These are phyloP conservation scores for Daedalea quercina DNA, from an alignment of 768 basidiomycete species.

Conservation along the genomic window DNA sequence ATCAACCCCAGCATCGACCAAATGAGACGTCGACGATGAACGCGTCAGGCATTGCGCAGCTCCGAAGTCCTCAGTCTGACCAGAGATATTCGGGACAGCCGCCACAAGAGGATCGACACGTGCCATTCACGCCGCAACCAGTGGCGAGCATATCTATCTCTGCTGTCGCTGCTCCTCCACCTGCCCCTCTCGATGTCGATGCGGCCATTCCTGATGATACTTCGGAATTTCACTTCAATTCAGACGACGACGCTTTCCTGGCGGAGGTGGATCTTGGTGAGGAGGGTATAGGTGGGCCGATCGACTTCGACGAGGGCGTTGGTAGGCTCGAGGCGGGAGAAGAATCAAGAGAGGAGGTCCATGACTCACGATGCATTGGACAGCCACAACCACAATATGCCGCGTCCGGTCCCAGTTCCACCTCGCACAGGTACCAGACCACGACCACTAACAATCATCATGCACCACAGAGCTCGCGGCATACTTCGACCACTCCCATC, in stretches of 20 bases:
- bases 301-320: constrained; percentile 34
- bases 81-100: not conserved
- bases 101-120: constrained; percentile 5
- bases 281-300: constrained; percentile 26
- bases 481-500: too few species aligned
- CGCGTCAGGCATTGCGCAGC: not conserved
- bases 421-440: not conserved
- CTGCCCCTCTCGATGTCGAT: not conserved
- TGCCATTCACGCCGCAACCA: constrained; percentile 5
- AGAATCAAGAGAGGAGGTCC: not conserved
- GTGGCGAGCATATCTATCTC: constrained; percentile 4
- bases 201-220: constrained; percentile 15
- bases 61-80: not conserved
- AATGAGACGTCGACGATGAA: not conserved
- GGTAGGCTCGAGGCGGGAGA: constrained; percentile 6
- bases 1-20: constrained; percentile 3
- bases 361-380: not conserved
- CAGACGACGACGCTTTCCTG: constrained; percentile 63
- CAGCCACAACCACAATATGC: not conserved
- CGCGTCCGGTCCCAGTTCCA: not conserved
- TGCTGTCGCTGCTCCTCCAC: constrained; percentile 1
- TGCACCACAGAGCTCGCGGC: too few species aligned
- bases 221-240: constrained; percentile 45
- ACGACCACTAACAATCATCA: too few species aligned
- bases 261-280: constrained; percentile 43